Evolutionary conservation across 768 basidiomycete genomes (phyloP), one percentile per base, ranked within the genome.

Genomic region (Xanthoconium purpureum): DNA sequence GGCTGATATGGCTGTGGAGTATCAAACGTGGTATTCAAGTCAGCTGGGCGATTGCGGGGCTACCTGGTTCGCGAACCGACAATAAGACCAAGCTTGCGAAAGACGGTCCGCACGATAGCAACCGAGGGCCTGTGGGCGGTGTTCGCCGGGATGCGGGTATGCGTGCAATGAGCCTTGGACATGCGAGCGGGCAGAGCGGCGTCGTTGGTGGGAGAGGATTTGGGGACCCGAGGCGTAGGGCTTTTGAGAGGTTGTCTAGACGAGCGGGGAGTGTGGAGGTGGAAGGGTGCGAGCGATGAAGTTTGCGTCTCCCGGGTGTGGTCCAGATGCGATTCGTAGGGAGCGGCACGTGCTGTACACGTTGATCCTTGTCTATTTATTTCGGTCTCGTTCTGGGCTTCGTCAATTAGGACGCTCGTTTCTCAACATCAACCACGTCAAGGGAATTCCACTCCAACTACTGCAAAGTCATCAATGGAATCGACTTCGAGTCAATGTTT

Each of bases 1-100:
- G 77, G 8, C 69, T 91, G 30, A 78, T 82, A n/a, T 98, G 91
- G 91, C 65, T 94, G 15, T 97, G 93, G 93, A 91, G 89, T 48
- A 84, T 93, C 69, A 88, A 86, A 61, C 85, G 89, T 46, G 82
- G 88, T 20, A 67, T 94, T 24, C 86, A 95, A 64, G 85, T 86
- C 37, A 77, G 83, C 10, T 96, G 94, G 94, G 89, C 87, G 13
- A 67, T 90, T 11, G 81, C 83, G 6, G 87, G 87, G 0, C 71
- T 84, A 1, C 67, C 70, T 6, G 66, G 71, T n/a, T 62, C 61
- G 28, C 30, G 63, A 0, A n/a, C 39, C 6, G 50, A 55, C 11
- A 13, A 15, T 33, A 55, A 54, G 17, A 7, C 15, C 17, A 53
- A 52, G 20, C 17, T 24, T 5, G 30, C 17, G 1, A 50, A 39